These are phyloP conservation scores for Moesziomyces parantarcticus DNA, from an alignment of 1,284 basidiomycete genomes.

Conservation along the genomic window DNA sequence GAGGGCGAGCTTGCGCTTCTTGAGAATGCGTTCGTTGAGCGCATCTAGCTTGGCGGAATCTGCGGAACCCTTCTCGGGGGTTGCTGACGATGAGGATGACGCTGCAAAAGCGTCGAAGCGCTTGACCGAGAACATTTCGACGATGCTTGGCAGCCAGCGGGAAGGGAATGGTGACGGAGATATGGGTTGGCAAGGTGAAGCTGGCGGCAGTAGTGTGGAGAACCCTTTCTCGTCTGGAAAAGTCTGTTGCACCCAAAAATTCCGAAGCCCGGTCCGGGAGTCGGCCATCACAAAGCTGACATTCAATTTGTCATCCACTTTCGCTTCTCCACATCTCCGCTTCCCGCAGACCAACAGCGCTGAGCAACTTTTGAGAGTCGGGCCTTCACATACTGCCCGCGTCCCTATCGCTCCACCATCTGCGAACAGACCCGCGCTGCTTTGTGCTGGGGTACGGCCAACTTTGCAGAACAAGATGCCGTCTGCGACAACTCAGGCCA, in stretches of 20 bases:
- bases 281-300: constrained; percentile 1
- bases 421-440: no score
- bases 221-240: constrained; percentile 12
- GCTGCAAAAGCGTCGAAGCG: constrained; percentile 47
- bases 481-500: constrained; percentile 25
- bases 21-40: constrained; percentile 47
- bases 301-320: background rate
- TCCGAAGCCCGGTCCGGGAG: constrained; percentile 2
- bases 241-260: constrained; percentile 7
- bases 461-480: constrained; percentile 15
- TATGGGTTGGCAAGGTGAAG: background rate
- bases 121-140: constrained; percentile 52
- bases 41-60: constrained; percentile 46
- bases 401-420: background rate
- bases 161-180: background rate
- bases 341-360: no score
- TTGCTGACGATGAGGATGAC: constrained; percentile 7
- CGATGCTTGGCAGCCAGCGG: background rate
- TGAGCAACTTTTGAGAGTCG: no score
- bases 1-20: constrained; percentile 38
- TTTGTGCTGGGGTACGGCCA: no score
- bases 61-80: constrained; percentile 7
- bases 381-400: no score
- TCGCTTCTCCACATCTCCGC: constrained; percentile 11
- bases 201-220: constrained; percentile 5